Base-by-base conservation (phyloP, 1,284 basidiomycete genomes). In the Ustilago sp. region DNA sequence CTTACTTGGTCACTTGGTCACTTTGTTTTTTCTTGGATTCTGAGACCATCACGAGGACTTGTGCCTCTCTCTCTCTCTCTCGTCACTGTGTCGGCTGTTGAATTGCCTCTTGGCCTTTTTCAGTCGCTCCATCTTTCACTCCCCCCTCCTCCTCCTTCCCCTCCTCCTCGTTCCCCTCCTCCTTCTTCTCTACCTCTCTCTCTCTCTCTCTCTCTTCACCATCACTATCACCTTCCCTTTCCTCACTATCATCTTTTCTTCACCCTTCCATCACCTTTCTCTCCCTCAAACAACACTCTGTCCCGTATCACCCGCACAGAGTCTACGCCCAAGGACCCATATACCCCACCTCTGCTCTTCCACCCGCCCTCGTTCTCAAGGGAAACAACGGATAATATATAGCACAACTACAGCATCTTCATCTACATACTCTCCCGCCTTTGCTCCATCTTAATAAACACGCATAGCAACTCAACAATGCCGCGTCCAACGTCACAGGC, bases 401-500 rank as follows among this genome's bases (percentile, higher is more conserved):
- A 51, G 50, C 50, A 8, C 23, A n/a, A n/a, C 28, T 32, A 8
- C 19, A 32, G 31, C 13, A n/a, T 32, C 31, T 50, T 4, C 19
- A 32, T 28, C 23, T 1, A 50, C 48, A 50, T 6, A 6, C 8
- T 17, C 39, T 41, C 39, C 39, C 39, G 2, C 13, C 39, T 28
- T 50, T 50, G 48, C 48, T 50, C 31, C 23, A 32, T 31, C 48
- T 50, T 17, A 7, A 45, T 48, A 31, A 17, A 5, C 39, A 45
- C 19, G 19, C 13, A 23, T 28, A 19, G 13, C 39, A 43, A 3
- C 9, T 43, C 13, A 43, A 17, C 12, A 12, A 45, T 76, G 68
- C 56, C 59, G 2, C 63, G 62, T 51, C 55, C 65, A 53, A 56
- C 9, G 17, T 63, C 74, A 19, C 51, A 36, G 11, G 28, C 61